Evolutionary conservation across 306 rosid species (phyloP), one percentile per base, ranked within the genome.

Genomic region (Sicyos edulis): DNA sequence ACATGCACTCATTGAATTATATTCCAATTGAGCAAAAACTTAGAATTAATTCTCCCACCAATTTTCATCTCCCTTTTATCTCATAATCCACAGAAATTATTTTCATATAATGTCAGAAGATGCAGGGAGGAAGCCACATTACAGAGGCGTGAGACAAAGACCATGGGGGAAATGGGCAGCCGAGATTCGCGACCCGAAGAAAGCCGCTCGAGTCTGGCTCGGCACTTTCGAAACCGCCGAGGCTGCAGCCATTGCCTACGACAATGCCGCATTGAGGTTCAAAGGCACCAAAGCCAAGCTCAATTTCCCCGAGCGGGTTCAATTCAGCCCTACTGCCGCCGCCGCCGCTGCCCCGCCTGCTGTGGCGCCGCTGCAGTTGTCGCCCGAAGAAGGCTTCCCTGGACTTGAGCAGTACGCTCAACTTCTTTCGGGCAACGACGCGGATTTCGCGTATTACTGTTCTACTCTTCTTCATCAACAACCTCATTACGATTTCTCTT

Each of bases 101-200:
- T 32, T 44, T 44, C 1, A 6, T 20, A 11, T 59, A 12, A 60
- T 49, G 58, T 66, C 77, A 84, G 87, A 79, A 68, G 42, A 37
- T 32, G 3, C 2, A 37, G 73, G 40, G n/a, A 82, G 82, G 56
- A 83, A 51, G 75, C 60, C 82, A 44, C 89, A 85, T 64, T 91
- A 88, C 21, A 85, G 97, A 74, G 97, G 97, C 68, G 97, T 91
- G 6, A 81, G 97, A 59, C 95, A 88, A 73, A 83, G 97, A 20
- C 97, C 97, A 22, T 91, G 97, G 97, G 95, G 97, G 0, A 91
- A 91, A 85, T 91, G 97, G 97, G 97, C 97, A 24, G 97, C 97
- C 6, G 97, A 91, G 74, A 91, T 91, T 1, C 87, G 97, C 5
- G 95, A 91, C 60, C 97, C 97, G 0, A 85, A 80, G n/a, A 88